phyloP scores from a whole-genome alignment of 2,329 filamentous ascomycete species.

The Tolypocladium pustulatum region DNA sequence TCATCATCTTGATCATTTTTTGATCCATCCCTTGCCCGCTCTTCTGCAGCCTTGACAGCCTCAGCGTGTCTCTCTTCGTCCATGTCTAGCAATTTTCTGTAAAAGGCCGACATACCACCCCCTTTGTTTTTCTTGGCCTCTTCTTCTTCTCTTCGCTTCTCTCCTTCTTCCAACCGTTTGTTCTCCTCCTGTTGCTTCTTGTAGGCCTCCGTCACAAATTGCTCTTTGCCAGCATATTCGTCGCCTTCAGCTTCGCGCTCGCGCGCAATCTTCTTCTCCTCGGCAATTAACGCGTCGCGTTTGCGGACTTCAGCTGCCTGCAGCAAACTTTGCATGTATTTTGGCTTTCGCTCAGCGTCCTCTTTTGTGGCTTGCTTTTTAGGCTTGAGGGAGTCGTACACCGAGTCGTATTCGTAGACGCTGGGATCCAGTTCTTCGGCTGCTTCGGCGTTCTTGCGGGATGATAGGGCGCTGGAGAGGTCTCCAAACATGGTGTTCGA shows the following conservation, averaged over 20 bases:
- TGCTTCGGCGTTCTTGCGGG: constrained; percentile 52
- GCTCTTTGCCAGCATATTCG: constrained; percentile 72
- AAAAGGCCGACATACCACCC: constrained; percentile 70
- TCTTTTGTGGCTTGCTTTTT: constrained; percentile 47
- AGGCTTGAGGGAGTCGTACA: constrained; percentile 67
- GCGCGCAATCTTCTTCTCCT: constrained; percentile 68
- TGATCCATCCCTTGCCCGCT: constrained; percentile 32
- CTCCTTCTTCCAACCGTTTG: constrained; percentile 58
- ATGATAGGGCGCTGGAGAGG: constrained; percentile 53
- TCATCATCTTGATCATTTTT: constrained; percentile 14
- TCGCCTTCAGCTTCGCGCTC: constrained; percentile 75
- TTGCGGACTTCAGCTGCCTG: constrained; percentile 67
- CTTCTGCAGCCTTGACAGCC: constrained; percentile 56
- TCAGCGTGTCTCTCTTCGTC: constrained; percentile 61
- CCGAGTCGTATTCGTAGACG: constrained; percentile 78
- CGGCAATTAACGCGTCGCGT: constrained; percentile 65
- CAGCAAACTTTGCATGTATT: constrained; percentile 68
- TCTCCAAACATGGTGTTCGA: constrained; percentile 46
- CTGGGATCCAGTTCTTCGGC: constrained; percentile 59
- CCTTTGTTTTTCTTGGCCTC: constrained; percentile 52
- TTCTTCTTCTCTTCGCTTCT: constrained; percentile 53
- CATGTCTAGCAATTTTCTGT: constrained; percentile 61
- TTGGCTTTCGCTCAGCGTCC: constrained; percentile 52
- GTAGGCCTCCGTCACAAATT: constrained; percentile 77
- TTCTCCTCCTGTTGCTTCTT: constrained; percentile 74